Conservation (phyloP, 352 stramenopile species). For the Globisporangium barbulae region DNA sequence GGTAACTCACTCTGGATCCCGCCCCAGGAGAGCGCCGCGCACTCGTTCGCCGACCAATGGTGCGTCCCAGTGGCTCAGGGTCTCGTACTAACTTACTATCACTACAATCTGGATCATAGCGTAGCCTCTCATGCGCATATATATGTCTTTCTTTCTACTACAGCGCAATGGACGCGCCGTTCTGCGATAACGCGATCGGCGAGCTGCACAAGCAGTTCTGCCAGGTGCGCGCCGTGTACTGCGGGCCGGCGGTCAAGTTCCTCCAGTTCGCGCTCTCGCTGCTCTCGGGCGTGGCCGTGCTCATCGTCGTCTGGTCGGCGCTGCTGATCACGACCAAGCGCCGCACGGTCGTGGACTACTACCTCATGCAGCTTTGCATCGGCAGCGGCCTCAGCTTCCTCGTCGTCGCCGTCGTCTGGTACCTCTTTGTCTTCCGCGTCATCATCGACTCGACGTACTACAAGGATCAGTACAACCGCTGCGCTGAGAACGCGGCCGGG, state of each 20-base stretch:
- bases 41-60: slow-evolving; percentile 66
- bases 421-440: slow-evolving; percentile 57
- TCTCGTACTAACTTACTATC: too few relatives aligned
- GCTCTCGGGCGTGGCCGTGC: slow-evolving; percentile 41
- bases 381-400: slow-evolving; percentile 50
- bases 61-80: slow-evolving; percentile 17
- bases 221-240: slow-evolving; percentile 70
- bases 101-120: too few relatives aligned
- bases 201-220: slow-evolving; percentile 78
- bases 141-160: background rate
- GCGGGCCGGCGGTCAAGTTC: slow-evolving; percentile 47
- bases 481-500: slow-evolving; percentile 44
- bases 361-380: slow-evolving; percentile 72
- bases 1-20: slow-evolving; percentile 80
- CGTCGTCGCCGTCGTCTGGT: slow-evolving; percentile 52
- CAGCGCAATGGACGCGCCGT: slow-evolving; percentile 32
- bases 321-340: slow-evolving; percentile 46
- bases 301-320: slow-evolving; percentile 48
- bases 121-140: background rate
- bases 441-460: slow-evolving; percentile 77
- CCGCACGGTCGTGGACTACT: slow-evolving; percentile 63
- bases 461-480: slow-evolving; percentile 76
- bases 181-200: slow-evolving; percentile 47
- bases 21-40: slow-evolving; percentile 46
- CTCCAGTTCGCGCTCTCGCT: slow-evolving; percentile 57